Base-by-base conservation (phyloP, 768 basidiomycete genomes). In the Phanerochaete sordida region DNA sequence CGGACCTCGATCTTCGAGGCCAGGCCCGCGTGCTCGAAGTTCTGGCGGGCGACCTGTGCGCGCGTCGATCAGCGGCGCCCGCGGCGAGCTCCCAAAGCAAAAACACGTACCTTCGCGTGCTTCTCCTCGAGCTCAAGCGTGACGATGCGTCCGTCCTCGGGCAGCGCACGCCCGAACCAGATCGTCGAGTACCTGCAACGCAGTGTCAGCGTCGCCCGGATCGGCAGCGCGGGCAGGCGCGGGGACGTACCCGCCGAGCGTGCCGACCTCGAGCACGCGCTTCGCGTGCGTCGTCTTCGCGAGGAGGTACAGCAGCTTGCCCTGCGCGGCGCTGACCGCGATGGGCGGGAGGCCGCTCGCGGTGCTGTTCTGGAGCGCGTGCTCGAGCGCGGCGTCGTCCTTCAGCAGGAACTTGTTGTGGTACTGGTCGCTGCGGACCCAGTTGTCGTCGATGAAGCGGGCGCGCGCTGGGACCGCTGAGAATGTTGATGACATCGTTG, bases 261-360 rank as follows among this genome's bases (percentile, higher is more conserved):
- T 87, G 0, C 86, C 87, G 50, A 90, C 80, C 65, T 88, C 86
- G 46, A 90, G 69, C 19, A 87, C 75, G 58, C 78, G 72, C 73
- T 82, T 84, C 43, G 85, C 86, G 15, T 76, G 70, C 33, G 84
- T 76, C 2, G 82, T 78, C 45, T 72, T 72, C 5, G 77, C 82
- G 35, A 85, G 60, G 6, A 88, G 75, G 60, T 80, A 75, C 59
- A 88, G 64, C 61, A 85, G 77, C 67, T 85, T 85, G 7, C 84
- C 85, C 69, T 85, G 82, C 0, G 81, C 77, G 11, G 76, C 68
- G 53, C 77, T 79, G 39, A 84, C 82, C 1, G 81, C 78, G 44
- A 84, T 84, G 30, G 65, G 73, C n/a, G 81, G 82, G 11, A 85
- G 69, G 1, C 78, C 82, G 19, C 80, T 70, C 8, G 72, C 76